Conservation (phyloP, 2,329 filamentous ascomycete species). For the Diaporthe helianthi region DNA sequence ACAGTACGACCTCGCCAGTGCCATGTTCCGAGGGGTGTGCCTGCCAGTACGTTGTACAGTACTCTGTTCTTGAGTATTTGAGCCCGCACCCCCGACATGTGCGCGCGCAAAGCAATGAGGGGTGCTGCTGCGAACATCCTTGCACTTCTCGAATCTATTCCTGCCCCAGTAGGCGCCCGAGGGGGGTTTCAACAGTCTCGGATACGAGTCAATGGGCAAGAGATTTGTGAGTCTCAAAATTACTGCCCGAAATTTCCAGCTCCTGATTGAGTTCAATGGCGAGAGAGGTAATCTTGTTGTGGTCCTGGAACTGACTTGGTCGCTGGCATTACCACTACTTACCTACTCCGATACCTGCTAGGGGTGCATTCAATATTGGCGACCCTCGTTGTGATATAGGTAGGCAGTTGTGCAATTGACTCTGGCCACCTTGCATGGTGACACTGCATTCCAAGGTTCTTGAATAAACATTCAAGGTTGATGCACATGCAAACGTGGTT, state of each 20-base stretch:
- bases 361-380: not conserved
- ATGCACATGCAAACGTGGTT: not conserved
- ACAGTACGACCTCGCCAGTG: slow-evolving; percentile 21
- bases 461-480: not conserved
- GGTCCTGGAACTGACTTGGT: not conserved
- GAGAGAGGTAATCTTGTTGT: not conserved
- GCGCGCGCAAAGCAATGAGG: slow-evolving; percentile 8
- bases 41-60: no score
- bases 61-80: no score
- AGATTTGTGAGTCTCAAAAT: not conserved
- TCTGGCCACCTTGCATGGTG: not conserved
- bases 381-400: not conserved
- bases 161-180: not conserved
- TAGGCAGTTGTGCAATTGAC: not conserved
- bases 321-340: no score
- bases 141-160: slow-evolving; percentile 5
- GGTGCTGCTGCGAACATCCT: slow-evolving; percentile 7
- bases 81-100: no score
- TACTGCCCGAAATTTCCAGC: not conserved
- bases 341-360: no score
- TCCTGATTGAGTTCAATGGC: not conserved
- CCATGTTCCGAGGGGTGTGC: slow-evolving; percentile 6
- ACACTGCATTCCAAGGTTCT: no score
- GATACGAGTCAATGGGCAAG: slow-evolving; percentile 2
- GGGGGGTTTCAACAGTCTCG: not conserved